Percentiles rank a stretch among this genome's conserved stretches.
phyloP scores from a whole-genome alignment of 192 early-diverging fungal genomes.

The Lunasporangiospora selenospora region DNA sequence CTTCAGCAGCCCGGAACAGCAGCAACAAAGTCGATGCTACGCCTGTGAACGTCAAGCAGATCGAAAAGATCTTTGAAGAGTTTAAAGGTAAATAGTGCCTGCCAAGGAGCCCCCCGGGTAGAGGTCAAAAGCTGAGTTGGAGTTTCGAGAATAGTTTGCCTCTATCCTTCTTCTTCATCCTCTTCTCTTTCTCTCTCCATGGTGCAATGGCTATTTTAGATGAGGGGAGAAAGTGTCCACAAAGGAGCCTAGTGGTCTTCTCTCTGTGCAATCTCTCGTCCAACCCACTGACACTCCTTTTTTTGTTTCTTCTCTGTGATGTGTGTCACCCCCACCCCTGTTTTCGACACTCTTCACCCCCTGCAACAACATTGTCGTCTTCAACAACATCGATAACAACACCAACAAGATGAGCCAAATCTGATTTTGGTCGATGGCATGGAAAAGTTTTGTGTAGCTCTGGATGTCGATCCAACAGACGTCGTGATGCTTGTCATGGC shows the following conservation, averaged over 20 bases:
- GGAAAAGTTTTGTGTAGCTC: conserved; percentile 68
- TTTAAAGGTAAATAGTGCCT: conserved; percentile 67
- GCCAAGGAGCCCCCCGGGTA: background rate
- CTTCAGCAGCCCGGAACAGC: conserved; percentile 12
- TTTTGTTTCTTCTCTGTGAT: conserved; percentile 1
- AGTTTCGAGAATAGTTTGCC: background rate
- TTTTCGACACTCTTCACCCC: background rate
- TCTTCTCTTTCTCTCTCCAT: too few species aligned
- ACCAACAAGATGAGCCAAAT: conserved; percentile 64
- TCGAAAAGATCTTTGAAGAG: conserved; percentile 69
- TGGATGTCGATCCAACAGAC: conserved; percentile 77
- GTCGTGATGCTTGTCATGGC: conserved; percentile 76
- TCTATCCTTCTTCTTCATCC: background rate
- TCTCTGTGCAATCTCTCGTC: background rate
- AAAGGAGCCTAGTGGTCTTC: too few species aligned
- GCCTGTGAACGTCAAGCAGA: conserved; percentile 45
- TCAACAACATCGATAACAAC: too few species aligned
- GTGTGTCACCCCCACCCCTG: background rate
- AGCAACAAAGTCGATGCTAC: background rate
- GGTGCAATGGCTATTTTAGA: too few species aligned
- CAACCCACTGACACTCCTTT: background rate
- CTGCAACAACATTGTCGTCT: conserved; percentile 43
- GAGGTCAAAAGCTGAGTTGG: background rate
- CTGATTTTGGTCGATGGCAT: conserved; percentile 77
- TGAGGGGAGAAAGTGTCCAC: background rate